phyloP scores from a whole-genome alignment of 176 grass and related monocot genomes.

The Rhynchospora breviuscula region DNA sequence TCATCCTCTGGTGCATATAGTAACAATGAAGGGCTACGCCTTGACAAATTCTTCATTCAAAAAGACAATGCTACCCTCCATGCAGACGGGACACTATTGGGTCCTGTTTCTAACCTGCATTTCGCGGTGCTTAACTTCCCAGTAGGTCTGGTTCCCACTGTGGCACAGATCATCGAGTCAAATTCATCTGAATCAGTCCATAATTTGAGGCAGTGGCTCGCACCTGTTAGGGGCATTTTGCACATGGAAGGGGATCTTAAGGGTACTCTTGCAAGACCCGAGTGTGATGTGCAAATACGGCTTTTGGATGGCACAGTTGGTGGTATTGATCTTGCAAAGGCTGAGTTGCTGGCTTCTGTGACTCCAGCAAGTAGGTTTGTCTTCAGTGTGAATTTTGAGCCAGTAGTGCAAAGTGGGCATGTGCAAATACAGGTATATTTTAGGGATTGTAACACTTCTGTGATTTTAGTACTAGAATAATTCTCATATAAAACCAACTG shows the following conservation, averaged over 20 bases:
- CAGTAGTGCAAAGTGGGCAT: conserved; percentile 83
- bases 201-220: conserved; percentile 91
- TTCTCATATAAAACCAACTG: neutral
- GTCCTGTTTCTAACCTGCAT: conserved; percentile 94
- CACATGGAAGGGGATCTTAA: conserved; percentile 98
- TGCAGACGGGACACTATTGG: conserved; percentile 89
- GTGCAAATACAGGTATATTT: conserved; percentile 59
- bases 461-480: neutral
- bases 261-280: conserved; percentile 82
- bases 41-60: conserved; percentile 97
- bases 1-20: conserved; percentile 76
- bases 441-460: neutral
- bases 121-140: conserved; percentile 98
- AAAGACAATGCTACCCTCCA: conserved; percentile 98
- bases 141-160: conserved; percentile 80
- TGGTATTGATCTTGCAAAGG: conserved; percentile 87
- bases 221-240: conserved; percentile 91
- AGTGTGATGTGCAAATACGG: conserved; percentile 98
- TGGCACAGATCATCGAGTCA: conserved; percentile 93
- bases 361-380: conserved; percentile 78
- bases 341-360: conserved; percentile 90
- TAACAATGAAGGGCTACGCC: conserved; percentile 85
- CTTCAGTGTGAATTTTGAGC: conserved; percentile 92
- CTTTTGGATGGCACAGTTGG: conserved; percentile 86
- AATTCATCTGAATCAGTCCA: conserved; percentile 81